Percentiles rank a stretch among this genome's conserved stretches.
Evolutionary conservation across 2,329 filamentous ascomycete species (phyloP).

Genomic region (Cladosporium sp.): DNA sequence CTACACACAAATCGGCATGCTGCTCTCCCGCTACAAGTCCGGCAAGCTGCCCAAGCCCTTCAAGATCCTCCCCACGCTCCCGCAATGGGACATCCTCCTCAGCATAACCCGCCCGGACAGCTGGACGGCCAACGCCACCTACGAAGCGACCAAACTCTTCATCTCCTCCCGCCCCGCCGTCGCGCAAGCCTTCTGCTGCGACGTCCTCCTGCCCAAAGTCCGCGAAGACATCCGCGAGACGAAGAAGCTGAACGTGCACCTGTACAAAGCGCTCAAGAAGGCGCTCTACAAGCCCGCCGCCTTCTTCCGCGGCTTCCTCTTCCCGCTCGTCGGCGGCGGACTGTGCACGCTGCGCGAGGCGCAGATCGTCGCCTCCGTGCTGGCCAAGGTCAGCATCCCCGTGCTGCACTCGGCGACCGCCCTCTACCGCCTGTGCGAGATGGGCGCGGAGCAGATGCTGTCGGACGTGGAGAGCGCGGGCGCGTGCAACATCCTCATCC

Average conservation of each 20-base stretch:
- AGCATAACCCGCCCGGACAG: conserved; percentile 73
- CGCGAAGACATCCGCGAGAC: conserved; percentile 89
- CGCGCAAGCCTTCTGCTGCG: conserved; percentile 79
- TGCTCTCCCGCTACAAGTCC: conserved; percentile 88
- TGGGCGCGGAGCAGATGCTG: conserved; percentile 82
- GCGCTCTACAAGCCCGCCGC: conserved; percentile 87
- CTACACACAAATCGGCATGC: conserved; percentile 84
- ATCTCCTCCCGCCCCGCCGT: conserved; percentile 74
- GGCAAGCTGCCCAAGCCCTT: conserved; percentile 97
- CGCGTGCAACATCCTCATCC: conserved; percentile 92
- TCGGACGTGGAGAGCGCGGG: conserved; percentile 79
- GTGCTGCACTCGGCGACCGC: conserved; percentile 90
- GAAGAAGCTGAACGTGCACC: conserved; percentile 90
- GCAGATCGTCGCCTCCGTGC: conserved; percentile 79
- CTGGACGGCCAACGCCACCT: conserved; percentile 75
- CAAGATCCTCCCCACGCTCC: conserved; percentile 89
- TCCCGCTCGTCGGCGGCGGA: conserved; percentile 76
- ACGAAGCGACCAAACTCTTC: conserved; percentile 88
- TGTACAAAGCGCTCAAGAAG: conserved; percentile 92
- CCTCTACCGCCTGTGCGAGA: conserved; percentile 85
- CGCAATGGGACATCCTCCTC: conserved; percentile 85
- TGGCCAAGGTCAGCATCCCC: conserved; percentile 78
- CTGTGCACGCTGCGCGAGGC: conserved; percentile 92
- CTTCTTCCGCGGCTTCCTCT: conserved; percentile 95
- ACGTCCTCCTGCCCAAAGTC: conserved; percentile 82